These are phyloP conservation scores for Blastocystis sp. DNA, from an alignment of 352 stramenopile genomes.

Conservation along the genomic window DNA sequence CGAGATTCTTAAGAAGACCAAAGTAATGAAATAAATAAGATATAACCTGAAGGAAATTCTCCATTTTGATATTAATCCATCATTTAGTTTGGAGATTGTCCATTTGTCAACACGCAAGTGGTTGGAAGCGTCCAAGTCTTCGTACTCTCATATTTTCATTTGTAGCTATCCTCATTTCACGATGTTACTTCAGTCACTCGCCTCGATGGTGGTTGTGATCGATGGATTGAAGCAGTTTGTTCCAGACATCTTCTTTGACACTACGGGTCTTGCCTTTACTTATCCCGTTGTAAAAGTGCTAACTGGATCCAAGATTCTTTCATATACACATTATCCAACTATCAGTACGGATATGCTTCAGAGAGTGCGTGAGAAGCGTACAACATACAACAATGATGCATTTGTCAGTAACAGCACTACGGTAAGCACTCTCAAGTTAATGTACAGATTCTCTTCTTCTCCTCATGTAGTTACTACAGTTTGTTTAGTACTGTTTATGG, in stretches of 20 bases:
- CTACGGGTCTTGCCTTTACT: conserved; percentile 93
- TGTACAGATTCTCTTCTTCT: conserved; percentile 73
- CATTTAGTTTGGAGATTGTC: conserved; percentile 47
- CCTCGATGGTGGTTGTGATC: conserved; percentile 84
- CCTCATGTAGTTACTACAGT: conserved; percentile 80
- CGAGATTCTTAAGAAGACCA: conserved; percentile 55
- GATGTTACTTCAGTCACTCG: conserved; percentile 90
- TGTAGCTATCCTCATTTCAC: conserved; percentile 83
- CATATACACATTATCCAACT: conserved; percentile 99
- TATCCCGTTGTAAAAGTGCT: conserved; percentile 86
- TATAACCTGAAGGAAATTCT: conserved; percentile 31
- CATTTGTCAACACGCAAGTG: conserved; percentile 23
- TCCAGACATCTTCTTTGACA: conserved; percentile 91
- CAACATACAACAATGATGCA: conserved; percentile 88
- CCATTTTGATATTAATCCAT: conserved; percentile 57
- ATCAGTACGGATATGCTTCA: conserved; percentile 97
- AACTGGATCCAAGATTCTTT: conserved; percentile 80
- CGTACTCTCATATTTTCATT: conserved; percentile 71
- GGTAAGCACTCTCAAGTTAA: conserved; percentile 85
- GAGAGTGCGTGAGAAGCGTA: conserved; percentile 82
- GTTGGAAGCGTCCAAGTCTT: conserved; percentile 54
- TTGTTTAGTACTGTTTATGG: conserved; percentile 88
- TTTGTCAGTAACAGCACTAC: conserved; percentile 78
- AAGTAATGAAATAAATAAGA: conserved; percentile 68
- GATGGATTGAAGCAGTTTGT: conserved; percentile 80